Conservation (phyloP, 441 rosid species). For the Brassica balearica region DNA sequence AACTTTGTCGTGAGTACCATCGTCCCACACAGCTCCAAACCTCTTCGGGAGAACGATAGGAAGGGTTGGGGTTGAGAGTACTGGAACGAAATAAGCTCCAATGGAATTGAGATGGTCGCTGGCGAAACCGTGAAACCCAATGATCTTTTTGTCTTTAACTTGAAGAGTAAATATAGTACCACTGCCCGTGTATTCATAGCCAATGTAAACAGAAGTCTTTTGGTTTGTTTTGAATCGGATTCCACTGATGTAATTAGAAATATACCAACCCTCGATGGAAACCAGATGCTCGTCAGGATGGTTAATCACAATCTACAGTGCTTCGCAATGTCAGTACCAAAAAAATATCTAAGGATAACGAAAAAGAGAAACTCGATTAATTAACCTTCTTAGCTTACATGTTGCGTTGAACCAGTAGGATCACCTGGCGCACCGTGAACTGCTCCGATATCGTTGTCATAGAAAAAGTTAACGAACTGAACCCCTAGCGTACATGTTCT, state of each 20-base stretch:
- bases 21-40: constrained; percentile 41
- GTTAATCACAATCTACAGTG: constrained; percentile 24
- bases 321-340: too few relatives aligned
- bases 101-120: constrained; percentile 26
- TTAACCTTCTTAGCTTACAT: too few relatives aligned
- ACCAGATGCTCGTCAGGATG: constrained; percentile 31
- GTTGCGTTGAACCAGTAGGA: too few relatives aligned
- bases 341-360: too few relatives aligned
- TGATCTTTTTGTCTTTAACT: constrained; percentile 35
- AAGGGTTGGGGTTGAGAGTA: background rate
- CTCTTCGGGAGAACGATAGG: constrained; percentile 8
- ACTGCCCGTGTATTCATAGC: too few relatives aligned
- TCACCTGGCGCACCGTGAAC: too few relatives aligned
- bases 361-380: too few relatives aligned
- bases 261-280: constrained; percentile 35
- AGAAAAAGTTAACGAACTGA: too few relatives aligned
- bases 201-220: too few relatives aligned
- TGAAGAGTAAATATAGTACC: constrained; percentile 24
- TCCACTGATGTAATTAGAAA: background rate
- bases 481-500: too few relatives aligned
- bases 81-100: constrained; percentile 32
- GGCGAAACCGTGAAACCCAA: constrained; percentile 38
- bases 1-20: constrained; percentile 32
- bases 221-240: background rate
- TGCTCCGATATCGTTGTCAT: too few relatives aligned